Conservation (phyloP, 371 early-diverging fungal species). For the Sporodiniella umbellata region DNA sequence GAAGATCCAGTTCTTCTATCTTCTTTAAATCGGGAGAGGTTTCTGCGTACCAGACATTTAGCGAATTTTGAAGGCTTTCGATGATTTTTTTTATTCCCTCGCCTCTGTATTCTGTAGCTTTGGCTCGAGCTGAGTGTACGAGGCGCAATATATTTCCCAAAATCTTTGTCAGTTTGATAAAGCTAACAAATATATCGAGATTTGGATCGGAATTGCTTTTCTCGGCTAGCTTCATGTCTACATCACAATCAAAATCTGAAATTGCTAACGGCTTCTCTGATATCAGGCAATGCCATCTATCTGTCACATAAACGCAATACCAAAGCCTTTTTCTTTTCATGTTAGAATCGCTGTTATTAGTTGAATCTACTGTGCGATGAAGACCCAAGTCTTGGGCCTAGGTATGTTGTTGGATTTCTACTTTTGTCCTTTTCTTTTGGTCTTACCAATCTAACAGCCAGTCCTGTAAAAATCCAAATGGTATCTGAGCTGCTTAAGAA, state of each 20-base stretch:
- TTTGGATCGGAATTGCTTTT: slow-evolving; percentile 8
- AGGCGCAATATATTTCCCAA: slow-evolving; percentile 33
- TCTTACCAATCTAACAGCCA: slow-evolving; percentile 46
- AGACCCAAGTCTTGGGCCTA: slow-evolving; percentile 39
- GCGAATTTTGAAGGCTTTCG: slow-evolving; percentile 21
- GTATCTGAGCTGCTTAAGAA: slow-evolving; percentile 28
- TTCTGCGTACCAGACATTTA: slow-evolving; percentile 24
- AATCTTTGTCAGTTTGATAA: slow-evolving; percentile 30
- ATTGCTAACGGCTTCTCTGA: slow-evolving; percentile 41
- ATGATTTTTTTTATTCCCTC: slow-evolving; percentile 23
- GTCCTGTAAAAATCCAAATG: slow-evolving; percentile 45
- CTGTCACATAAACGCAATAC: slow-evolving; percentile 28
- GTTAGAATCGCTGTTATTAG: slow-evolving; percentile 10
- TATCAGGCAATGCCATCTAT: slow-evolving; percentile 38
- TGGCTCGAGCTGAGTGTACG: slow-evolving; percentile 33
- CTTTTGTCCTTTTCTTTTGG: no score
- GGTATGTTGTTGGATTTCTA: neutral
- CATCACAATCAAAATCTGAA: slow-evolving; percentile 37
- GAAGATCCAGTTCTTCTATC: slow-evolving; percentile 20
- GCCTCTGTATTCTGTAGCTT: slow-evolving; percentile 19
- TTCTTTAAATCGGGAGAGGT: slow-evolving; percentile 20
- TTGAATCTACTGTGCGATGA: slow-evolving; percentile 24
- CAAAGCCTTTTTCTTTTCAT: slow-evolving; percentile 23
- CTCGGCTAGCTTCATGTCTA: slow-evolving; percentile 16
- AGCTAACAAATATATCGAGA: slow-evolving; percentile 22